Evolutionary conservation across 2,329 filamentous ascomycete genomes (phyloP).

Genomic region (Aphanocladium album): DNA sequence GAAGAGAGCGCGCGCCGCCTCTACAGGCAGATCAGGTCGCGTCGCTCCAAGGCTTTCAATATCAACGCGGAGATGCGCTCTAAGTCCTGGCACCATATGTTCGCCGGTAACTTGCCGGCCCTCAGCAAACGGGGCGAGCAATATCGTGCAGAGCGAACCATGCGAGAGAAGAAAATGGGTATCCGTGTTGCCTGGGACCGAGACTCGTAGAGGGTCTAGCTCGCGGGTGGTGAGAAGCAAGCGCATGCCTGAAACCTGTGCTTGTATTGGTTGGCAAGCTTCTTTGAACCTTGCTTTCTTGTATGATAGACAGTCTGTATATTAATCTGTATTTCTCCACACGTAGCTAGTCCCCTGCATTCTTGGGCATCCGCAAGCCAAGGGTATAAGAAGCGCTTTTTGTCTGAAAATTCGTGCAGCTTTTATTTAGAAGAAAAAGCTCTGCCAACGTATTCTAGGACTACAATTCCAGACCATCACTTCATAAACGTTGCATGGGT

Average conservation of each 20-base stretch:
- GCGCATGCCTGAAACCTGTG: background rate
- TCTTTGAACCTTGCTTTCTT: background rate
- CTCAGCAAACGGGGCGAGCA: conserved; percentile 49
- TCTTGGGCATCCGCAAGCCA: background rate
- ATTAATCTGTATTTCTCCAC: conserved; percentile 8
- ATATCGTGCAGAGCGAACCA: conserved; percentile 52
- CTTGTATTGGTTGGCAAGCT: background rate
- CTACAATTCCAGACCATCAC: background rate
- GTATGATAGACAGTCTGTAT: background rate
- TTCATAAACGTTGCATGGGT: background rate
- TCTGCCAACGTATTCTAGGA: background rate
- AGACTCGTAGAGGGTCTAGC: background rate
- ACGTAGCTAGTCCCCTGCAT: background rate
- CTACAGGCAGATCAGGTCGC: conserved; percentile 51
- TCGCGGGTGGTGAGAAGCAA: background rate
- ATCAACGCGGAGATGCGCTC: conserved; percentile 37
- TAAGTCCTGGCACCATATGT: conserved; percentile 43
- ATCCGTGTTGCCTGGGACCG: conserved; percentile 43
- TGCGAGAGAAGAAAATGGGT: conserved; percentile 42
- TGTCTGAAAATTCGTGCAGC: background rate
- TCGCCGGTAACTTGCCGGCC: conserved; percentile 34
- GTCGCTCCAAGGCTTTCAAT: conserved; percentile 46
- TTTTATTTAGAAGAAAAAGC: too few relatives aligned
- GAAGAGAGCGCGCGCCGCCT: conserved; percentile 38
- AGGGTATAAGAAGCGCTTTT: background rate